phyloP scores from a whole-genome alignment of 1,284 basidiomycete genomes.

The Moniliophthora roreri region DNA sequence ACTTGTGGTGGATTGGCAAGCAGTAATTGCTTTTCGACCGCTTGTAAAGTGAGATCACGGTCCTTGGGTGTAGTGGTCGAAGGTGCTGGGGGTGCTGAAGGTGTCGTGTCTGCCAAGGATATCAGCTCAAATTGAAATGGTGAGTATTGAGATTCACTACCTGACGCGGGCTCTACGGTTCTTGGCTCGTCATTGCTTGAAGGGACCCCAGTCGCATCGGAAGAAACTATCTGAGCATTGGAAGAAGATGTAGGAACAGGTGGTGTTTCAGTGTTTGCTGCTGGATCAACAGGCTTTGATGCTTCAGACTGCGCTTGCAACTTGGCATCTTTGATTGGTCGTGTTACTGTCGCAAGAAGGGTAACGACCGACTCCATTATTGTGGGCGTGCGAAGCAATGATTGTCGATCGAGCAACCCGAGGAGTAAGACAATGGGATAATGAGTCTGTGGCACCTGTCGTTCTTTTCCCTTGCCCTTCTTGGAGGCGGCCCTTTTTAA shows the following conservation, averaged over 20 bases:
- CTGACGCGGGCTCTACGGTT: neutral
- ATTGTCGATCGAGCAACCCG: conserved; percentile 81
- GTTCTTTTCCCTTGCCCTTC: conserved; percentile 94
- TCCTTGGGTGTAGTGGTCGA: conserved; percentile 16
- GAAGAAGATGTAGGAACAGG: conserved; percentile 12
- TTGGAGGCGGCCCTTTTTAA: conserved; percentile 67
- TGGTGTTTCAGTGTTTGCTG: conserved; percentile 15
- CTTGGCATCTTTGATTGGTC: conserved; percentile 64
- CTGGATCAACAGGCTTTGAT: conserved; percentile 16
- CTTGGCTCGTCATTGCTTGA: conserved; percentile 10
- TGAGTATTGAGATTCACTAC: neutral
- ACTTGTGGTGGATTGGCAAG: conserved; percentile 78
- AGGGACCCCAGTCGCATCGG: conserved; percentile 13
- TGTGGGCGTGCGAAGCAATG: conserved; percentile 80
- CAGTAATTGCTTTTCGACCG: conserved; percentile 61
- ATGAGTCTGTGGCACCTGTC: conserved; percentile 76
- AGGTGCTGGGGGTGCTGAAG: conserved; percentile 28
- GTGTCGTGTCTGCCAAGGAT: conserved; percentile 11
- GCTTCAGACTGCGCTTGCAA: conserved; percentile 29
- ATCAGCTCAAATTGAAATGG: neutral
- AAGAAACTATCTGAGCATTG: too few relatives aligned
- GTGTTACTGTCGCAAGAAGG: conserved; percentile 83
- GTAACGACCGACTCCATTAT: conserved; percentile 91
- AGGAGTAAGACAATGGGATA: conserved; percentile 90
- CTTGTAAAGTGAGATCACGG: conserved; percentile 32